Conservation (phyloP, 129 eudicot genomes). For the Chrysanthemum makinoi region DNA sequence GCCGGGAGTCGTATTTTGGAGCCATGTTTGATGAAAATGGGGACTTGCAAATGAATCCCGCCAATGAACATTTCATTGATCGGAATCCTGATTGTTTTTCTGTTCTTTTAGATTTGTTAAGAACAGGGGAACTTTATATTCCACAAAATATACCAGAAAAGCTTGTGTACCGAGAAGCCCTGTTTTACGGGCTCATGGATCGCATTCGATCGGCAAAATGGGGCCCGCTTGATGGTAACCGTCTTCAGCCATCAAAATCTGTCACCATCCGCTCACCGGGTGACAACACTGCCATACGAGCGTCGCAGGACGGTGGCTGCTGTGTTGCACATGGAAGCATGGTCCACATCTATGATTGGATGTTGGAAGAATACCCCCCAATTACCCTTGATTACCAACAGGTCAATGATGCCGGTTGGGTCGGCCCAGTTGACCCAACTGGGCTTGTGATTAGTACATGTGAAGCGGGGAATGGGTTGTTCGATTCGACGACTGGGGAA, state of each 20-base stretch:
- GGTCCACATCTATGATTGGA: conserved; percentile 97
- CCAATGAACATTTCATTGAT: conserved; percentile 70
- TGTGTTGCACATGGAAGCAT: conserved; percentile 92
- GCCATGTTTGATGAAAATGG: conserved; percentile 86
- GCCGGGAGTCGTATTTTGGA: conserved; percentile 80
- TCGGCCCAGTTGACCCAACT: conserved; percentile 55
- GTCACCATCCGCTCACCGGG: conserved; percentile 73
- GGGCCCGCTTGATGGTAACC: conserved; percentile 85
- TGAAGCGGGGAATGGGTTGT: conserved; percentile 93
- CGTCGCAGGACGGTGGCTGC: conserved; percentile 93
- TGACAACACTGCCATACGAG: conserved; percentile 89
- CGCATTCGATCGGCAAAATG: conserved; percentile 79
- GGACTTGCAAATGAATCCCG: conserved; percentile 50
- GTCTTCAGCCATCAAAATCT: conserved; percentile 54
- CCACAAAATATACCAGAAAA: conserved; percentile 69
- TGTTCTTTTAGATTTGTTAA: conserved; percentile 72
- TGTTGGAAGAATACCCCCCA: conserved; percentile 79
- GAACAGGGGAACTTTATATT: conserved; percentile 70
- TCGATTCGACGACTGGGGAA: conserved; percentile 62
- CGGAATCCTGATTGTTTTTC: conserved; percentile 89
- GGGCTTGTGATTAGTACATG: conserved; percentile 75
- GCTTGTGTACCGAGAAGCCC: conserved; percentile 69
- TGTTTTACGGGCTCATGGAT: conserved; percentile 68
- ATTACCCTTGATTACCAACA: conserved; percentile 79
- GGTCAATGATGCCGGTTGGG: conserved; percentile 90